phyloP scores from a whole-genome alignment of 2,329 filamentous ascomycete genomes.

The Fusarium nurragi region DNA sequence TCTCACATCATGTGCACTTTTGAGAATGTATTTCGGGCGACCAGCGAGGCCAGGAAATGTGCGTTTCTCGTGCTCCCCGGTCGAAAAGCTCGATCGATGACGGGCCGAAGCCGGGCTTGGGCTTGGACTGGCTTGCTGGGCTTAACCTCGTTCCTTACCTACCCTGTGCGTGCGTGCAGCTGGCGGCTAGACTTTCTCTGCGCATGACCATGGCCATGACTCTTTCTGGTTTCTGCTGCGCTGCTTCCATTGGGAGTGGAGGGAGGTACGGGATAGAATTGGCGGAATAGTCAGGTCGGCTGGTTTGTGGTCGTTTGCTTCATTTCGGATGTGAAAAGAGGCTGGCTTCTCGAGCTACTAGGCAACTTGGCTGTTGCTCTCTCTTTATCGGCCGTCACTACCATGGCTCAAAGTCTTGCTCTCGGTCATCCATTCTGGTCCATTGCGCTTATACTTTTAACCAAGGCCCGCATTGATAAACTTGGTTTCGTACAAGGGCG shows the following conservation, averaged over 20 bases:
- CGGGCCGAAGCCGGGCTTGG: slow-evolving; percentile 3
- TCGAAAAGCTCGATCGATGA: slow-evolving; percentile 24
- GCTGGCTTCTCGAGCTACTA: background rate
- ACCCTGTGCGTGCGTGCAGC: slow-evolving; percentile 23
- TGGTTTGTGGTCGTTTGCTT: slow-evolving; percentile 15
- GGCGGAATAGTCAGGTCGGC: slow-evolving; percentile 11
- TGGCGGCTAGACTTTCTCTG: slow-evolving; percentile 27
- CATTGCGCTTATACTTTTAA: slow-evolving; percentile 26
- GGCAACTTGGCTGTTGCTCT: background rate
- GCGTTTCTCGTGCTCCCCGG: background rate
- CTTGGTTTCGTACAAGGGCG: slow-evolving; percentile 13
- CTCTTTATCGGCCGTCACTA: background rate
- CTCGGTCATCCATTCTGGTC: slow-evolving; percentile 22
- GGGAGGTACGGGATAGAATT: slow-evolving; percentile 11
- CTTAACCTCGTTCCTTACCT: slow-evolving; percentile 6
- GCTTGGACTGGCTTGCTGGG: slow-evolving; percentile 23
- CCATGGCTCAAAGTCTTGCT: background rate
- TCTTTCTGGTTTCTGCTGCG: slow-evolving; percentile 9
- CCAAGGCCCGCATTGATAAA: slow-evolving; percentile 28
- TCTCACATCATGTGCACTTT: slow-evolving; percentile 22
- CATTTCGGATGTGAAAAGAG: background rate
- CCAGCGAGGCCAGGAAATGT: slow-evolving; percentile 6
- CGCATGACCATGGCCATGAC: slow-evolving; percentile 32
- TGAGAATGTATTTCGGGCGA: background rate
- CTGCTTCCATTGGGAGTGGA: slow-evolving; percentile 22